Base-by-base conservation (phyloP, 2,329 filamentous ascomycete genomes). In the Orbilia blumenaviensis region DNA sequence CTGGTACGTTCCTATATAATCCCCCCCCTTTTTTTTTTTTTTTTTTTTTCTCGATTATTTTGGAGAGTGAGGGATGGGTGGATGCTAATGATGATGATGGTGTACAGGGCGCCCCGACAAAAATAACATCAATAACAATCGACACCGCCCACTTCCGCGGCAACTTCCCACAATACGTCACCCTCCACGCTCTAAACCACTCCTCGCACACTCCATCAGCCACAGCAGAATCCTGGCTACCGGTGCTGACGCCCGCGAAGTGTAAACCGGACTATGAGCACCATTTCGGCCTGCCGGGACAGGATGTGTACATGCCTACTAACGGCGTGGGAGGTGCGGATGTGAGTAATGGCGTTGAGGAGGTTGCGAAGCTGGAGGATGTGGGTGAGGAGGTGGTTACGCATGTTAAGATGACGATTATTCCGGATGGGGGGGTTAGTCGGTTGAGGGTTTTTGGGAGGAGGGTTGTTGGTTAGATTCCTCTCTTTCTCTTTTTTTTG, bases 381-480 rank as follows among this genome's bases (percentile, higher is more conserved):
- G 60, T 85, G 69, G 16, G 84, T 86, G 79, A 88, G 38, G 86
- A 85, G 81, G 84, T 85, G 1, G 91, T 92, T 81, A 93, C 91
- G 10, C 93, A 95, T 84, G 89, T 94, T 21, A 97, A 96, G 87
- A 85, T 98, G 82, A 91, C 92, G 34, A 95, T 97, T 82, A 92
- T 97, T 79, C 94, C 94, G 0, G 94, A 98, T 83, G 94, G 94
- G 34, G 94, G 94, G 23, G 91, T 97, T 1, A 97, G 96, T 88
- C 86, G 94, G 78, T 87, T 97, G 78, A 88, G 93, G 50, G 89
- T 94, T 1, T 89, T 92, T 82, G 92, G 91, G 1, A 89, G 87
- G 81, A 86, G 89, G 79, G 84, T 83, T n/a, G 60, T 50, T 1
- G 23, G 63, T 21, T 21, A 44, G 4, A 23, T 38, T 6, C 8